Base-by-base conservation (phyloP, 495 filamentous ascomycete genomes). In the Endocarpon pusillum region DNA sequence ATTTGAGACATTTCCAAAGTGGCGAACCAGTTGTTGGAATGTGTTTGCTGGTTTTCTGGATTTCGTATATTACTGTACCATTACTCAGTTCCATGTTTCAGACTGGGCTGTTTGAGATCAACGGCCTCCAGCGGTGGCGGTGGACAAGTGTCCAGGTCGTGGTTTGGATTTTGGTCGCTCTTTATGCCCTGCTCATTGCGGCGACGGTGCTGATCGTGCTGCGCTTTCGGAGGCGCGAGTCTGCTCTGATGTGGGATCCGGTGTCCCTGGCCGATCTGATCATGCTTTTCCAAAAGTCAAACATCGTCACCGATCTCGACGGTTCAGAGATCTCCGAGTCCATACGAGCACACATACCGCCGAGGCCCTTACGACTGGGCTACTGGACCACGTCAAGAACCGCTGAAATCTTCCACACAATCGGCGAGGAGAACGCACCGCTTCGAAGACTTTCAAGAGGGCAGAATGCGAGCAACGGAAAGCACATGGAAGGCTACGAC, bases 211-310 rank as follows among this genome's bases (percentile, higher is more conserved):
- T 80, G 4, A 47, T 78, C 14, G 45, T 70, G 21, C 33, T 66
- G 12, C 60, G 61, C n/a, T 62, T 67, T 21, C 20, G 43, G 16
- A 54, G 65, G 17, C 58, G 56, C 21, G 62, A 53, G 42, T 81
- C 83, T 0, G 85, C 85, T 2, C 54, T 94, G 43, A 71, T 75
- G 51, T 94, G 85, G 85, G 82, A 86, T 49, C 69, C 81, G 1
- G 55, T 71, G n/a, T 82, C 73, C 10, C 53, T 92, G 16, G 84
- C 79, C 7, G 85, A 92, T 48, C 51, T 89, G 18, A 61, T 81
- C 29, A 67, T 73, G 3, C 55, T 92, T 7, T 65, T 91, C 11
- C 76, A 83, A 22, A 64, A 79, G 28, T 83, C 81, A 23, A 94
- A 93, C 50, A 71, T 73, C 9, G 56, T 82, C 21, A 60, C 60